Base-by-base conservation (phyloP, 2,329 filamentous ascomycete species). In the Diaporthe sp. region DNA sequence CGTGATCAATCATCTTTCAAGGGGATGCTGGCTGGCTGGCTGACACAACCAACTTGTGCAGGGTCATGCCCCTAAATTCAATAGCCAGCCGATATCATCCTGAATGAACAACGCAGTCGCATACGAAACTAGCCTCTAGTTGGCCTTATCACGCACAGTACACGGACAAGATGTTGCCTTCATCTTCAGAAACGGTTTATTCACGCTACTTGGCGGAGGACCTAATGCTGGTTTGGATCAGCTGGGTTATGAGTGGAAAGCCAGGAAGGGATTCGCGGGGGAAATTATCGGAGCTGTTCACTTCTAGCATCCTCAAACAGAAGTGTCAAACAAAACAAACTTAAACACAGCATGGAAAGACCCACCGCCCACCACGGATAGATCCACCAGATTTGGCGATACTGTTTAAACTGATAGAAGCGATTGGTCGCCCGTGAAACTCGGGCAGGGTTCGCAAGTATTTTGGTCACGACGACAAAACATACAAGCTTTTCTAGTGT, bases 351-450 rank as follows among this genome's bases (percentile, higher is more conserved):
- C 60, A 33, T 30, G 15, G 9, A 19, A n/a, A 42, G 17, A 22
- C 58, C 58, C 58, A 64, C 17, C 17, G 1, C 12, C 22, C 15
- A 12, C 13, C 25, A 30, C 12, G 28, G 40, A 22, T 17, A 15
- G 19, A 35, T 6, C 12, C 13, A 15, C 12, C 28, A 4, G n/a
- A 28, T n/a, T 66, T 22, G 42, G 28, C 19, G 25, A 50, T 47
- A 40, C 42, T 25, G 33, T 50, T 4, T 28, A 47, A n/a, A n/a
- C 15, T 33, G 10, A 15, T 33, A 50, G 42, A 33, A 66, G 60
- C 60, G 60, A 66, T 66, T 66, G 60, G 60, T 19, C 28, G 12
- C 42, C 15, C 19, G 22, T 64, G 60, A 64, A 66, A 66, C 60
- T 50, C 13, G 19, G 19, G 28, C 12, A 13, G 28, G 19, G 42